phyloP scores from a whole-genome alignment of 257 asterid genomes.

The Osmanthus fragrans region DNA sequence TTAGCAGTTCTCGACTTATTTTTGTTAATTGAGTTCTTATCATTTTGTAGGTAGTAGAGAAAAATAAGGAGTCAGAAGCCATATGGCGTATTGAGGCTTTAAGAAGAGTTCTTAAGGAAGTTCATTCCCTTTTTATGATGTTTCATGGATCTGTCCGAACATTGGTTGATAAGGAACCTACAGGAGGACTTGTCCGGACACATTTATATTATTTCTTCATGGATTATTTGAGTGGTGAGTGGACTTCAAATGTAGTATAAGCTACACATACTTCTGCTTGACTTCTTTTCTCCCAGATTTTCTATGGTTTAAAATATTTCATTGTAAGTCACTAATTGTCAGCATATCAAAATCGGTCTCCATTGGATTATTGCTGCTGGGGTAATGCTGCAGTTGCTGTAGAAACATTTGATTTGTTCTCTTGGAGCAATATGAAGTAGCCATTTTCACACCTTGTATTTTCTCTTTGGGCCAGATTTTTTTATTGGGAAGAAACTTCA shows the following conservation, averaged over 20 bases:
- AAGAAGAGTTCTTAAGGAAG: slow-evolving; percentile 74
- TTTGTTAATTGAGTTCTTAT: slow-evolving; percentile 20
- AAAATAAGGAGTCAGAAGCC: slow-evolving; percentile 69
- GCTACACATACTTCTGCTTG: slow-evolving; percentile 33
- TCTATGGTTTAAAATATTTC: slow-evolving; percentile 47
- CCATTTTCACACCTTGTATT: slow-evolving; percentile 62
- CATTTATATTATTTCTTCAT: slow-evolving; percentile 81
- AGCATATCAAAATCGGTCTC: slow-evolving; percentile 94
- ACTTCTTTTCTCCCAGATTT: slow-evolving; percentile 31
- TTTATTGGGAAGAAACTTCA: slow-evolving; percentile 78
- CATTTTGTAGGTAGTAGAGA: slow-evolving; percentile 71
- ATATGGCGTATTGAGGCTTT: slow-evolving; percentile 81
- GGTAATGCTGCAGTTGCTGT: slow-evolving; percentile 95
- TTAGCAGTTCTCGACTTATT: slow-evolving; percentile 19
- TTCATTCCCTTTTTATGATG: slow-evolving; percentile 90
- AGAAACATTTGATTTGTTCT: slow-evolving; percentile 68
- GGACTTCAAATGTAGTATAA: slow-evolving; percentile 28
- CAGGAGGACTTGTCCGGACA: slow-evolving; percentile 78
- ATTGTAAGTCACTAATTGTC: slow-evolving; percentile 89
- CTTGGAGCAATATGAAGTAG: slow-evolving; percentile 64
- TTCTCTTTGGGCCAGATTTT: slow-evolving; percentile 90
- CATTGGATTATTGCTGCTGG: slow-evolving; percentile 97
- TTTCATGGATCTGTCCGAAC: slow-evolving; percentile 81
- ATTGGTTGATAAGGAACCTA: slow-evolving; percentile 85
- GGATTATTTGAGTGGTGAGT: slow-evolving; percentile 96